Evolutionary conservation across 495 filamentous ascomycete genomes (phyloP), one percentile per base, ranked within the genome.

Genomic region (Saxophila tyrrhenica): DNA sequence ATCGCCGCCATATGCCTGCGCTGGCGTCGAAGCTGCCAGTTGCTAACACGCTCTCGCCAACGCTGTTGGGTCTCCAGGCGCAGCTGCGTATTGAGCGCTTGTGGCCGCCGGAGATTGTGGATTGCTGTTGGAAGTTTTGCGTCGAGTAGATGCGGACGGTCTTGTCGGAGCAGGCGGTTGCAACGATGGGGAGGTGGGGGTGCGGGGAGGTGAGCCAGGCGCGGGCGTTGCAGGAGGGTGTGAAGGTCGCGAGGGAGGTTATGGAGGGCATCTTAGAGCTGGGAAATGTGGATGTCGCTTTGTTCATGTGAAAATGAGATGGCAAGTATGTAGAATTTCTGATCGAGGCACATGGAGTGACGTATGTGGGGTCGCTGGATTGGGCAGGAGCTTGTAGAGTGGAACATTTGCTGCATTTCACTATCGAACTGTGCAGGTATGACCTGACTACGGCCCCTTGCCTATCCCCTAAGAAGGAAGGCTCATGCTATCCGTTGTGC

Each of bases 1-100:
- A 50, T 61, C 81, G 79, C 42, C 82, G 73, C 91, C 91, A 97
- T 50, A 97, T 78, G 0, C 88, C 91, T 1, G 89, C 88, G 3
- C 84, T 90, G 10, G 85, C 81, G 64, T 97, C 91, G 68, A 97
- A 97, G 61, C 81, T 86, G 10, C 87, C 91, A 1, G 89, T 95
- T 0, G 89, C 89, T n/a, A 96, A 72, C 32, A 89, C 84, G 53
- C 82, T 81, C 59, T 84, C 76, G 23, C 70, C 64, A 8, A 38
- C 65, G 22, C 54, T 56, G 43, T 51, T 72, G 1, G 91, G 90
- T 67, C 92, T 89, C 92, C 92, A 98, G 35, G 86, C 83, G 11
- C 78, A 77, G 41, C 79, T 75, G 39, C 92, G 79, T 13, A 98
- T 78, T 54, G 82, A 87, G 41, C 92, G 86, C 52, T 89, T 86